phyloP scores from a whole-genome alignment of 78 protist species.

The Diacronema lutheri region DNA sequence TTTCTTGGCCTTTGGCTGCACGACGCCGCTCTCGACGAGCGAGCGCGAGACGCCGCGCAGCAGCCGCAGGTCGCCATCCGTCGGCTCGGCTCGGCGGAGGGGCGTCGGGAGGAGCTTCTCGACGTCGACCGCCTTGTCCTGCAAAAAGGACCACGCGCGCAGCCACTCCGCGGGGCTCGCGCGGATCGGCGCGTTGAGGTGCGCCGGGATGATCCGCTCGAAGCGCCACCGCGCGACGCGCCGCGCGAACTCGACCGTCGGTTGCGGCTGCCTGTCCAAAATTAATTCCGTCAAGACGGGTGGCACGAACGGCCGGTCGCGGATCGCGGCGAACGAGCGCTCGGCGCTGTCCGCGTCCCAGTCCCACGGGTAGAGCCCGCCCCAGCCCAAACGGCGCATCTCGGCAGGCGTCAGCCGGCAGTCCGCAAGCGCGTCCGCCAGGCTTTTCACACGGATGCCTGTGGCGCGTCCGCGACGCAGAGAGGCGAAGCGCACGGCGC shows the following conservation, averaged over 20 bases:
- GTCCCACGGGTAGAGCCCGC: background rate
- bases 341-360: background rate
- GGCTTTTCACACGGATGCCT: background rate
- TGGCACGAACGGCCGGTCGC: background rate
- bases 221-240: background rate
- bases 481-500: too few relatives aligned
- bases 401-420: background rate
- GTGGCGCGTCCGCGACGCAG: too few relatives aligned
- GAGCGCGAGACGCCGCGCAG: too few relatives aligned
- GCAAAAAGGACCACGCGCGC: background rate
- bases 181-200: background rate
- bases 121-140: too few relatives aligned
- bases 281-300: background rate
- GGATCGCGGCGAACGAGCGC: background rate
- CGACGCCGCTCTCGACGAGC: too few relatives aligned
- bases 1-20: too few relatives aligned
- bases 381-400: too few relatives aligned
- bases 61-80: too few relatives aligned
- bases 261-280: background rate
- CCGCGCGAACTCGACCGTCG: background rate
- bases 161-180: background rate
- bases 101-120: too few relatives aligned
- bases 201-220: background rate
- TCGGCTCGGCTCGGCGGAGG: too few relatives aligned
- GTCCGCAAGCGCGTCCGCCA: background rate